Evolutionary conservation across 352 stramenopile genomes (phyloP), one percentile per base, ranked within the genome.

Genomic region (Phytophthora meadii): DNA sequence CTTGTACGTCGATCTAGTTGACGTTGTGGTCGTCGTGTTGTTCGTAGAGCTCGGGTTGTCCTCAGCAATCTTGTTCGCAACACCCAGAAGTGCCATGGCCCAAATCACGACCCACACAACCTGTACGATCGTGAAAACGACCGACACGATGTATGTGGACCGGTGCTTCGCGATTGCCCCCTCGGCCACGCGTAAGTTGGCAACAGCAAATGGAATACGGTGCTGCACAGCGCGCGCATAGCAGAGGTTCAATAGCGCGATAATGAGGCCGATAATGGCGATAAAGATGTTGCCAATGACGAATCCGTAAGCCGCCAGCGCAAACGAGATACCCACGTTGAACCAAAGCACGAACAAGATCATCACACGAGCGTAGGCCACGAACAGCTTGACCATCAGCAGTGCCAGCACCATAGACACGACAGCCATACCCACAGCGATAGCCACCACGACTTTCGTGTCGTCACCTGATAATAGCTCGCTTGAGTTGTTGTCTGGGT

Each of bases 121-220:
- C 70, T 97, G 90, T 15, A 98, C 62, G 49, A 97, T 57, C 28
- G 97, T 88, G 36, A 93, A 94, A 30, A 91, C 40, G 44, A 98
- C 89, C 6, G 94, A 90, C 7, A 97, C 68, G 17, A 88, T 51
- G 65, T 98, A 95, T 50, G 95, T 92, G 5, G 88, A 90, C 61
- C 68, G 82, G 72, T 98, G 95, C 58, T 90, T 93, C 39, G 89
- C 85, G 54, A 98, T 94, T 4, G 94, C 94, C 11, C 82, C 84
- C 25, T 94, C 81, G 1, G 90, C 95, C 9, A 95, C 90, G 19
- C 82, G 77, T 34, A 99, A 72, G 69, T 98, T 98, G 17, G 94
- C 90, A 11, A 93, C 86, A 4, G 95, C 95, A 70, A 98, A 98
- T 24, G 95, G 92, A 65, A 99, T 98, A 37, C 92, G 88, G 76